Evolutionary conservation across 2,329 filamentous ascomycete species (phyloP).

Genomic region (Diaporthe citri): DNA sequence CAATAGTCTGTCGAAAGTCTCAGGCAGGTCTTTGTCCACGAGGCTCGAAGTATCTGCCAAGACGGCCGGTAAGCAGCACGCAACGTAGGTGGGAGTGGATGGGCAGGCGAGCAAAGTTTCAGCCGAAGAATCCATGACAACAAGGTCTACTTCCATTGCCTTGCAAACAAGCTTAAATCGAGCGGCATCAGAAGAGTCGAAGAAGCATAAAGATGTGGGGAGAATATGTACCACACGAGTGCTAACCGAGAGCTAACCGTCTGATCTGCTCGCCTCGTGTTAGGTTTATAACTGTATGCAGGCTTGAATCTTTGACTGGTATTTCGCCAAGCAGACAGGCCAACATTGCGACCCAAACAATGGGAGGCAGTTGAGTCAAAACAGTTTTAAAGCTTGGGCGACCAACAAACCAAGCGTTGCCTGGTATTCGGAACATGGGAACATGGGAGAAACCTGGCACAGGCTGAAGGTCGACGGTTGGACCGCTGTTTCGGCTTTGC

Average conservation of each 20-base stretch:
- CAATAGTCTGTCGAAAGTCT: not conserved
- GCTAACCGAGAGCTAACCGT: not conserved
- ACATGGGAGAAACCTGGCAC: not conserved
- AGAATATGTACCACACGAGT: not conserved
- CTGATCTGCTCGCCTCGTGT: not conserved
- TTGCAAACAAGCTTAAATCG: not conserved
- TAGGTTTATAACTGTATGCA: not conserved
- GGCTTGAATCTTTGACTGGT: not conserved
- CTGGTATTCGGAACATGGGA: not conserved
- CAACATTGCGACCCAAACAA: not conserved
- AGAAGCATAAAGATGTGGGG: not conserved
- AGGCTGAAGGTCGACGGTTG: not conserved
- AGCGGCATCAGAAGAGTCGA: not conserved
- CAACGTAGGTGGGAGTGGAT: not conserved
- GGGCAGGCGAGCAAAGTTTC: not conserved
- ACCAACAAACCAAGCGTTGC: not conserved
- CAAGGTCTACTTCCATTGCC: not conserved
- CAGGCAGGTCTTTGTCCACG: not conserved
- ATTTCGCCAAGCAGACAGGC: not conserved
- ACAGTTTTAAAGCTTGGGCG: conserved; percentile 1
- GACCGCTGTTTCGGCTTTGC: not conserved
- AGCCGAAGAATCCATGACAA: not conserved
- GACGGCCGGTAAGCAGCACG: no score
- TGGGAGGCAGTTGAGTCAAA: not conserved
- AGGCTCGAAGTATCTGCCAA: not conserved